Percentiles rank a stretch among this genome's conserved stretches.
Evolutionary conservation across 345 rosid genomes (phyloP).

Genomic region (Isatis tinctoria): DNA sequence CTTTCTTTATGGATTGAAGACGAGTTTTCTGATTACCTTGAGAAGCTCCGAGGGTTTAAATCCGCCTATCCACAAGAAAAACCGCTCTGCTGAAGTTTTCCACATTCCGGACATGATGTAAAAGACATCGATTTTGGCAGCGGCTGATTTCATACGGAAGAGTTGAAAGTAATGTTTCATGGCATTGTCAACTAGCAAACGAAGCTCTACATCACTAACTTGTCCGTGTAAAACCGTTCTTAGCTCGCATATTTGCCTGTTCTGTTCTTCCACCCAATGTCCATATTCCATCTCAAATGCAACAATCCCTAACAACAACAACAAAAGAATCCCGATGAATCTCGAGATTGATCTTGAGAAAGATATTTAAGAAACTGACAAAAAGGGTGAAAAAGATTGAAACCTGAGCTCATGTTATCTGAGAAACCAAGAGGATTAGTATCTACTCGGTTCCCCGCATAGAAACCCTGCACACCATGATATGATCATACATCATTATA

Average conservation of each 20-base stretch:
- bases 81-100: slow-evolving; percentile 86
- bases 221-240: slow-evolving; percentile 60
- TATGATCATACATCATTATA: neutral
- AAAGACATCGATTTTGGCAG: slow-evolving; percentile 77
- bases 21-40: slow-evolving; percentile 43
- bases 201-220: slow-evolving; percentile 56
- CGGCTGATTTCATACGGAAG: slow-evolving; percentile 72
- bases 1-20: neutral
- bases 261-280: slow-evolving; percentile 83
- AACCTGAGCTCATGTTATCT: slow-evolving; percentile 64
- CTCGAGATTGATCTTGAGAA: neutral
- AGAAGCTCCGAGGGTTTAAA: slow-evolving; percentile 93
- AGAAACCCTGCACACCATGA: slow-evolving; percentile 51
- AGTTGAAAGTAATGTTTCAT: slow-evolving; percentile 80
- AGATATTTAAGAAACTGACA: neutral
- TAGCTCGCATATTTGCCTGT: slow-evolving; percentile 52
- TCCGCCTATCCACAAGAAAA: slow-evolving; percentile 95
- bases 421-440: slow-evolving; percentile 47
- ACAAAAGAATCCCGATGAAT: neutral
- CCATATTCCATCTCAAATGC: slow-evolving; percentile 89
- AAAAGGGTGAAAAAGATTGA: slow-evolving; percentile 4
- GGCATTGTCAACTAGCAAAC: slow-evolving; percentile 53
- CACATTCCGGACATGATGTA: slow-evolving; percentile 84
- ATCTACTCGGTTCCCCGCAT: slow-evolving; percentile 50
- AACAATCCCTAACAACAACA: slow-evolving; percentile 47